Conservation (phyloP, 495 filamentous ascomycete genomes). For the Wilcoxina mikolae region DNA sequence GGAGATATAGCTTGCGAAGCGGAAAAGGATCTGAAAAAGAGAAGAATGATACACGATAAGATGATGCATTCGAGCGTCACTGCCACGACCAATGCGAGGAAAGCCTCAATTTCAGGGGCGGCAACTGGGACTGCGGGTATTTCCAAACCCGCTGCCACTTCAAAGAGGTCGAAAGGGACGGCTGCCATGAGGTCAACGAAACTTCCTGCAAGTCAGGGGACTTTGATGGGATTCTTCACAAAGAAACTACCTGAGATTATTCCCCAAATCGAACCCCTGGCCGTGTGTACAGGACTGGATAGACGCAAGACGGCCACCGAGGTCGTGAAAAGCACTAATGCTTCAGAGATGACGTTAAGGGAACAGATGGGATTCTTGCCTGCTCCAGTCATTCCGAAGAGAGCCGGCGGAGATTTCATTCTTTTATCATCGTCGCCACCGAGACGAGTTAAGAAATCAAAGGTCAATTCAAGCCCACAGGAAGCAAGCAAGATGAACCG, state of each 20-base stretch:
- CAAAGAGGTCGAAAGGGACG: slow-evolving; percentile 16
- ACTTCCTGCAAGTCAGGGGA: slow-evolving; percentile 34
- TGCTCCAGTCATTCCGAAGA: slow-evolving; percentile 21
- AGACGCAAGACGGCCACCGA: slow-evolving; percentile 33
- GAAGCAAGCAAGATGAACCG: neutral
- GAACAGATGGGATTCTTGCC: slow-evolving; percentile 25
- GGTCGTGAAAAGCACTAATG: slow-evolving; percentile 25
- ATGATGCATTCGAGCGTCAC: slow-evolving; percentile 14
- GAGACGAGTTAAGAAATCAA: slow-evolving; percentile 10
- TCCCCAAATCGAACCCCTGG: slow-evolving; percentile 4
- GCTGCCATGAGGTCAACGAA: slow-evolving; percentile 18
- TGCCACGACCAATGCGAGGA: slow-evolving; percentile 13
- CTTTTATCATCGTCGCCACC: slow-evolving; percentile 26
- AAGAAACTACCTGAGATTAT: slow-evolving; percentile 21
- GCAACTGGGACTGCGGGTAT: no score
- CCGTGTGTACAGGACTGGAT: slow-evolving; percentile 11
- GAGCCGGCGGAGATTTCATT: slow-evolving; percentile 12
- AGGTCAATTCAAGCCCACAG: neutral
- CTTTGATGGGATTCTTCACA: slow-evolving; percentile 35
- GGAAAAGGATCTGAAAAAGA: slow-evolving; percentile 5
- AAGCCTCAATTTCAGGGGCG: no score
- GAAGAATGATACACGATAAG: neutral
- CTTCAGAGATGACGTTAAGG: slow-evolving; percentile 34
- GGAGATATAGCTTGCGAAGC: slow-evolving; percentile 13
- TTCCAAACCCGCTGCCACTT: slow-evolving; percentile 11